A percentile compares a stretch with the other conserved stretches of the same genome.
These are phyloP conservation scores for Pestalotiopsis sp. DNA, from an alignment of 2,329 filamentous ascomycete genomes.

Conservation along the genomic window DNA sequence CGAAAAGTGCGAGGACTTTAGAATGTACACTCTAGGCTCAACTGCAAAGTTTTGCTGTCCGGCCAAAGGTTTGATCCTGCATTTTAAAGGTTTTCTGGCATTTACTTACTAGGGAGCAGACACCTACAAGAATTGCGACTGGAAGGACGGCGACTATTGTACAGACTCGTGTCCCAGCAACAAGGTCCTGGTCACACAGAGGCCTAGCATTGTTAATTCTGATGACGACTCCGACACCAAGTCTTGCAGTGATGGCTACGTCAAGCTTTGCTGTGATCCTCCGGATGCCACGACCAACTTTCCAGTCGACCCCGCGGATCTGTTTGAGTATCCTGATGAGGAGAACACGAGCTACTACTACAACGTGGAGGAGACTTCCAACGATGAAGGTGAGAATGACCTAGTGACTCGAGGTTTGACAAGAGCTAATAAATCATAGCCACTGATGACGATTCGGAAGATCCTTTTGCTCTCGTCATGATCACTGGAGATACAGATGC, in stretches of 20 bases:
- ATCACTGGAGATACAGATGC: conserved; percentile 3
- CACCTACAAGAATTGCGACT: conserved; percentile 2
- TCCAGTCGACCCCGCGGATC: not conserved
- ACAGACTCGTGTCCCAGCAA: not conserved
- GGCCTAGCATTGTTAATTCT: not conserved
- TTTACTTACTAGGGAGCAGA: not conserved
- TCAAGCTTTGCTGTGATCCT: conserved; percentile 1
- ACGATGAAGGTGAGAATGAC: not conserved
- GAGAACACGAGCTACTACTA: not conserved
- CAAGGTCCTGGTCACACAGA: not conserved
- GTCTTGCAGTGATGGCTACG: conserved; percentile 3
- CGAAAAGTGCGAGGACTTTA: not conserved
- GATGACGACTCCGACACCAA: not conserved
- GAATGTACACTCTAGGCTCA: not conserved
- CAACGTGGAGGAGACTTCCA: not conserved
- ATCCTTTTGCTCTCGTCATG: not conserved
- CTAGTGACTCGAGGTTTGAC: not conserved
- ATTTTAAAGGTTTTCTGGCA: not conserved
- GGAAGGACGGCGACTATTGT: not conserved
- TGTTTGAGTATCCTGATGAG: not conserved
- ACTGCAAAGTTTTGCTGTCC: not conserved
- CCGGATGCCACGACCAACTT: not conserved
- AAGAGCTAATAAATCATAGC: not conserved
- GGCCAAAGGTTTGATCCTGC: not conserved
- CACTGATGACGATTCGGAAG: not conserved